Conservation (phyloP, 495 filamentous ascomycete species). For the Entonaema liquescens region DNA sequence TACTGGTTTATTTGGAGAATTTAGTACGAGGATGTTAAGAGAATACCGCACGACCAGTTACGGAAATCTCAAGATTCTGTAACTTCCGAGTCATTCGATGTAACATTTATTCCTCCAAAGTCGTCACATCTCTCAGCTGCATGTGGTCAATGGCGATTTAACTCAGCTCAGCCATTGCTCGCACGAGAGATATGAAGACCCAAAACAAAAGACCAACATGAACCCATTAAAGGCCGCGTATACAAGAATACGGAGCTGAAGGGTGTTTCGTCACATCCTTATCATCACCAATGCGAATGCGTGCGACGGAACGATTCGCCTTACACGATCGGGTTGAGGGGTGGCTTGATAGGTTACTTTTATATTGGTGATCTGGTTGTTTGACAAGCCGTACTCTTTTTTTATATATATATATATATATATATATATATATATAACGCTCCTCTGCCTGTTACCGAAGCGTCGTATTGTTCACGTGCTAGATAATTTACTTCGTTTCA, state of each 20-base stretch:
- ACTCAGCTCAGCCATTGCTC: not conserved
- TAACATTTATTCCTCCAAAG: no score
- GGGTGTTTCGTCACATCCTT: not conserved
- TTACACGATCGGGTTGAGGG: not conserved
- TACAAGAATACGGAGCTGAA: not conserved
- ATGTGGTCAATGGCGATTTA: not conserved
- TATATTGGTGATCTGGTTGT: not conserved
- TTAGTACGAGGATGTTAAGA: no score
- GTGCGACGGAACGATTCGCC: not conserved
- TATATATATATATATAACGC: not conserved
- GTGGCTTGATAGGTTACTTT: not conserved
- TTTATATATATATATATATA: not conserved
- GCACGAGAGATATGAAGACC: no score
- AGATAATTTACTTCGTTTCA: slow-evolving; percentile 36
- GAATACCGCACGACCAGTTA: no score
- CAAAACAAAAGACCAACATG: no score
- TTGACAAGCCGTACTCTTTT: slow-evolving; percentile 4
- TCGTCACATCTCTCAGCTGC: not conserved
- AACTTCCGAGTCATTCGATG: not conserved
- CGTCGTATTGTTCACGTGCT: slow-evolving; percentile 26
- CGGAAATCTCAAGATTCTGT: not conserved
- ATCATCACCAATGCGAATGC: not conserved
- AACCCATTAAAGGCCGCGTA: not conserved
- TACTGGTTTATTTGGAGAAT: no score
- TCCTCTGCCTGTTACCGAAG: not conserved